These are phyloP conservation scores for Verticillium klebahnii DNA, from an alignment of 2,329 filamentous ascomycete species.

Conservation along the genomic window DNA sequence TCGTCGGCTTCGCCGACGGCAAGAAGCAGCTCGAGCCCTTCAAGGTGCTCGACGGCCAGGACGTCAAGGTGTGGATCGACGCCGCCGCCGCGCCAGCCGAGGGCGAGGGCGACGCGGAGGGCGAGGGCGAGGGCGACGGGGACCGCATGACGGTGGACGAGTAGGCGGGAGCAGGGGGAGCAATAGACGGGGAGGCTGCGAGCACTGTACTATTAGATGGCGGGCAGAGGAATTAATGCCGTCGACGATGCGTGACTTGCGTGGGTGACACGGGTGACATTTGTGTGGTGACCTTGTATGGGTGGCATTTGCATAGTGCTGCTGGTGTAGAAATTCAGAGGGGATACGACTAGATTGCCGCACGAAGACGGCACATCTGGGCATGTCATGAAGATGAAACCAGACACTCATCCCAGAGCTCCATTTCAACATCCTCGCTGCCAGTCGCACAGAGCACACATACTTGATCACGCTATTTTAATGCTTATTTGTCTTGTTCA, in stretches of 20 bases:
- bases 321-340: too few species aligned
- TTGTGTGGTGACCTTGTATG: too few species aligned
- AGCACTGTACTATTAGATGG: neutral
- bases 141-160: constrained; percentile 30
- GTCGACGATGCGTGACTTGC: neutral
- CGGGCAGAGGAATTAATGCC: neutral
- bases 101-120: constrained; percentile 44
- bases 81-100: constrained; percentile 39
- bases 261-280: too few species aligned
- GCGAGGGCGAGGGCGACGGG: constrained; percentile 27
- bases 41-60: constrained; percentile 84
- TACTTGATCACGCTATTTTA: too few species aligned
- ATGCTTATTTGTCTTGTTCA: too few species aligned
- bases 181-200: neutral
- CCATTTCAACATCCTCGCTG: too few species aligned
- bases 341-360: too few species aligned
- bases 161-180: neutral
- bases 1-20: constrained; percentile 60
- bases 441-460: too few species aligned
- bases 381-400: too few species aligned
- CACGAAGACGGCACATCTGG: too few species aligned
- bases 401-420: too few species aligned
- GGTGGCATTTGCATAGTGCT: too few species aligned
- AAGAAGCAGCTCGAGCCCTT: constrained; percentile 69
- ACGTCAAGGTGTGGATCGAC: constrained; percentile 82